These are phyloP conservation scores for Achlya hypogyna DNA, from an alignment of 352 stramenopile genomes.

Conservation along the genomic window DNA sequence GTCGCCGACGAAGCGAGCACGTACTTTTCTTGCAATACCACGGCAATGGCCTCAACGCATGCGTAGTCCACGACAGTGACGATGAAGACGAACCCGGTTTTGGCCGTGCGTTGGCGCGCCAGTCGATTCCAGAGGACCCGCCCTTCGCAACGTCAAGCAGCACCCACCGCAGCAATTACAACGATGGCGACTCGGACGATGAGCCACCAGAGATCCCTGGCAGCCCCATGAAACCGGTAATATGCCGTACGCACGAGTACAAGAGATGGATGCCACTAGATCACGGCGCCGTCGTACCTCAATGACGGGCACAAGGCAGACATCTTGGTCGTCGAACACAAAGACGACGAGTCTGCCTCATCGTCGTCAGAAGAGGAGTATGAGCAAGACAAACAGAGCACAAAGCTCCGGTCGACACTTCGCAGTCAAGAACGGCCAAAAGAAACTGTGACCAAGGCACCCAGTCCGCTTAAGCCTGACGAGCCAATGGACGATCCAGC, in stretches of 20 bases:
- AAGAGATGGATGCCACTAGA: constrained; percentile 16
- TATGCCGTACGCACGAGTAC: not conserved
- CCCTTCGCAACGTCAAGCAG: not conserved
- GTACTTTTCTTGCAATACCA: not conserved
- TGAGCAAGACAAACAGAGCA: constrained; percentile 44
- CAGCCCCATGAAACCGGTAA: constrained; percentile 38
- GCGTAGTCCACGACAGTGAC: constrained; percentile 4
- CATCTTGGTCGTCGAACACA: constrained; percentile 2
- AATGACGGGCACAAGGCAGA: not conserved
- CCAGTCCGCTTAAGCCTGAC: too few relatives aligned
- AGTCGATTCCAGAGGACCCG: not conserved
- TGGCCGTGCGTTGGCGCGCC: not conserved
- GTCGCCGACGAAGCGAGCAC: constrained; percentile 30
- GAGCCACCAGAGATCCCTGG: constrained; percentile 66
- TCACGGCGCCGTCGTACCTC: not conserved
- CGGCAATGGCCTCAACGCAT: not conserved
- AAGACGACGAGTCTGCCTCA: constrained; percentile 14
- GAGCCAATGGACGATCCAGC: too few relatives aligned
- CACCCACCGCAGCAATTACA: not conserved
- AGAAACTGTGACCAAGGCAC: constrained; percentile 20
- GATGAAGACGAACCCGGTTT: not conserved
- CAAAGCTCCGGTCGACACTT: constrained; percentile 43
- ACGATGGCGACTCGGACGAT: constrained; percentile 19
- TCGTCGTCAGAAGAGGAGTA: constrained; percentile 40
- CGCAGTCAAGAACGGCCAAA: constrained; percentile 48